Percentiles rank a stretch among this genome's conserved stretches.
Conservation (phyloP, 2,329 filamentous ascomycete genomes). For the Coniochaeta sp. region DNA sequence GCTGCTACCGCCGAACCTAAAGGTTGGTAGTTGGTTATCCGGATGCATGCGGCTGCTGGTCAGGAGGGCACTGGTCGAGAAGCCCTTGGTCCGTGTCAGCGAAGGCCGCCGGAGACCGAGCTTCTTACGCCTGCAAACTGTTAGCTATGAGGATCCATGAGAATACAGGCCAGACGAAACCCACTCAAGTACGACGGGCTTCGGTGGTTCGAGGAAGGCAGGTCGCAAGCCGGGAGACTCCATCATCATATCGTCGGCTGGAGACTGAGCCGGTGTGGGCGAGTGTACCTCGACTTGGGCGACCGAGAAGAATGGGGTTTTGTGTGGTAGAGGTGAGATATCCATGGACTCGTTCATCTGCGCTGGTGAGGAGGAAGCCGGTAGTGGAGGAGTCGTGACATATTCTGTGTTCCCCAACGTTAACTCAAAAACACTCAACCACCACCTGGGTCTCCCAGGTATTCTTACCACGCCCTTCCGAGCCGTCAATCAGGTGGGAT, state of each 20-base stretch:
- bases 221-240: slow-evolving; percentile 50
- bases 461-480: slow-evolving; percentile 52
- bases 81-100: slow-evolving; percentile 66
- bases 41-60: slow-evolving; percentile 42
- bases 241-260: slow-evolving; percentile 42
- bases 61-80: slow-evolving; percentile 57
- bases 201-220: slow-evolving; percentile 40
- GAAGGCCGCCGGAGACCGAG: slow-evolving; percentile 66
- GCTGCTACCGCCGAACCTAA: slow-evolving; percentile 62
- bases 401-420: slow-evolving; percentile 44
- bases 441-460: not conserved
- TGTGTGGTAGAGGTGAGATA: slow-evolving; percentile 87
- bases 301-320: slow-evolving; percentile 55
- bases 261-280: slow-evolving; percentile 56
- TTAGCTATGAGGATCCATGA: not conserved
- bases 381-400: slow-evolving; percentile 77
- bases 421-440: slow-evolving; percentile 14
- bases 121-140: slow-evolving; percentile 51
- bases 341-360: slow-evolving; percentile 76
- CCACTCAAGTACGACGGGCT: slow-evolving; percentile 45
- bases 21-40: slow-evolving; percentile 63
- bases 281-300: slow-evolving; percentile 60
- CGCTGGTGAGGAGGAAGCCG: slow-evolving; percentile 70
- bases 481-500: slow-evolving; percentile 55
- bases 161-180: slow-evolving; percentile 18